A percentile compares a stretch with the other conserved stretches of the same genome.
Evolutionary conservation across 2,329 filamentous ascomycete species (phyloP).

Genomic region (Aureobasidium sp.): DNA sequence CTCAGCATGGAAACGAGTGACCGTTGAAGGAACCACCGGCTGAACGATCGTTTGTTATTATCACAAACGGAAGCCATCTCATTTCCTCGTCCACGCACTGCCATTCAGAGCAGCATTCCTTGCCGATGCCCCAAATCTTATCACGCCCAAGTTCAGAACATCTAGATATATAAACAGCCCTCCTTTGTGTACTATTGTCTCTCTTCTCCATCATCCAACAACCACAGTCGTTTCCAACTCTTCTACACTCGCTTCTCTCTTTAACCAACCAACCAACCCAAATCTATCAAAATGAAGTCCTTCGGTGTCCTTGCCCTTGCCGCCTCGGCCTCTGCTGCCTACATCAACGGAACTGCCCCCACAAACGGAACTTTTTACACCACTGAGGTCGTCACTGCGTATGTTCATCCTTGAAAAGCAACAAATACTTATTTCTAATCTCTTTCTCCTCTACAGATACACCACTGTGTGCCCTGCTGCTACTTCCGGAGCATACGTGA

Average conservation of each 20-base stretch:
- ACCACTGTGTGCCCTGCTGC: constrained; percentile 14
- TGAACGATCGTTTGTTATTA: background rate
- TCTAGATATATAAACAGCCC: constrained; percentile 3
- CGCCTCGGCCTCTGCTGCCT: constrained; percentile 5
- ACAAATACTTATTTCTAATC: background rate
- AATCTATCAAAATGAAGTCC: constrained; percentile 12
- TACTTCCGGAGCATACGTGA: background rate
- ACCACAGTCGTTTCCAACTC: background rate
- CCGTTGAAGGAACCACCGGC: constrained; percentile 1
- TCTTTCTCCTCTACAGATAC: background rate
- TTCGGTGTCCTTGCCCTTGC: constrained; percentile 6
- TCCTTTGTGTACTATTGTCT: background rate
- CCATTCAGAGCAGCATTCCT: background rate
- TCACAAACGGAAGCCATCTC: background rate
- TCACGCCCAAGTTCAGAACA: background rate
- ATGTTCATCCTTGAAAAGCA: background rate
- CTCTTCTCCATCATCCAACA: constrained; percentile 5
- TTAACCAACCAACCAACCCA: background rate
- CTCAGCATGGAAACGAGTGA: background rate
- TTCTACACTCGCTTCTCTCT: constrained; percentile 7
- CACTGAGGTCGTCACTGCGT: constrained; percentile 10
- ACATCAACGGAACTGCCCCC: constrained; percentile 5
- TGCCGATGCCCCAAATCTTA: background rate
- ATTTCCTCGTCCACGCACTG: constrained; percentile 1
- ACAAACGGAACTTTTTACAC: background rate